Evolutionary conservation across 345 rosid species (phyloP), one percentile per base, ranked within the genome.

Genomic region (Gossypium stocksii): DNA sequence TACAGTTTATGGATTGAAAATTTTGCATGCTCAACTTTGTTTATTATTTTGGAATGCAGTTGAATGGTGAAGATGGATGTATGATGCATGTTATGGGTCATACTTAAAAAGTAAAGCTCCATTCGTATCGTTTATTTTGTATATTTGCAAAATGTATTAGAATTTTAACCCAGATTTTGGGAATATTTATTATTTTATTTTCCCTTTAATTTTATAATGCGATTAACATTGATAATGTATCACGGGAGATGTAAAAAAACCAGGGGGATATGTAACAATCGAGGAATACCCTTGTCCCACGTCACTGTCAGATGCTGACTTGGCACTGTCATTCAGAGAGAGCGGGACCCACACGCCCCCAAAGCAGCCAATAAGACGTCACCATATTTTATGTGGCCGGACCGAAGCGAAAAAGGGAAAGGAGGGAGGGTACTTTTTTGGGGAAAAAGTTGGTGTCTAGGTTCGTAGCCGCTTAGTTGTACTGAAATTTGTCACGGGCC

Each of bases 391-490:
- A n/a, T 51, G 38, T 34, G 38, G 38, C 38, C 38, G 38, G 6
- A 4, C 38, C 4, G n/a, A 4, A n/a, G n/a, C 54, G 16, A 16
- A 51, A 51, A 4, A 51, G 54, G 5, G 4, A 0, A 34, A 34
- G 1, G 7, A 34, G 41, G 25, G 23, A 17, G 25, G 60, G 12
- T 20, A 56, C 23, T 19, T 8, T 54, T 54, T 52, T 52, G 7
- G 57, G 60, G 23, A 9, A 56, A 56, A 56, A 20, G 60, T 19
- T 2, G 60, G 60, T 56, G 80, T 80, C 84, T 22, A 77, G 78
- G 84, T 82, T 82, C 79, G 82, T 12, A 72, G 76, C 59, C 63
- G 76, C 85, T 73, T 58, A 69, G 81, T 80, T 82, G 85, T 78
- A 78, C 81, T 76, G 53, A 19, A 27, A 48, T 56, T 78, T 57